Percentiles rank a stretch among this genome's conserved stretches.
These are phyloP conservation scores for Cyberlindnera mrakii DNA, from an alignment of 805 yeast genomes.

Conservation along the genomic window DNA sequence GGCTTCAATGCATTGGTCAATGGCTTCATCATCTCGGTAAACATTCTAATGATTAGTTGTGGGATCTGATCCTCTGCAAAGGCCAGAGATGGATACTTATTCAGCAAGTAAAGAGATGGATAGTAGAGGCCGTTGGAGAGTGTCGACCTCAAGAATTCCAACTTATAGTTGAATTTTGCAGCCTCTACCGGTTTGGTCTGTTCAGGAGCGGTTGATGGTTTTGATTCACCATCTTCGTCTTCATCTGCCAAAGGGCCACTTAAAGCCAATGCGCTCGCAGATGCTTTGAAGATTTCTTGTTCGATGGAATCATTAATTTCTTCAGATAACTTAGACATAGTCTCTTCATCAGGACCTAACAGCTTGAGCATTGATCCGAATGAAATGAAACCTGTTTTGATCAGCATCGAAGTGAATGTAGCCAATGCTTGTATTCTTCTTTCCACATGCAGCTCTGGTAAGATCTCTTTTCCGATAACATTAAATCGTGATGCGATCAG, in stretches of 20 bases:
- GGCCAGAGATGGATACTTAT: constrained; percentile 57
- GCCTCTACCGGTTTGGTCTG: background rate
- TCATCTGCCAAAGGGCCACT: constrained; percentile 78
- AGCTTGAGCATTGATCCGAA: constrained; percentile 55
- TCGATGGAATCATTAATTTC: constrained; percentile 42
- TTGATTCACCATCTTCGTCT: constrained; percentile 34
- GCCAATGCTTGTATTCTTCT: constrained; percentile 32
- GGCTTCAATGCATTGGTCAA: constrained; percentile 29
- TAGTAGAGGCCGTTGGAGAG: constrained; percentile 55
- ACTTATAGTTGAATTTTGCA: constrained; percentile 28
- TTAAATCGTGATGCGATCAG: constrained; percentile 42
- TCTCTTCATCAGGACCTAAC: constrained; percentile 46
- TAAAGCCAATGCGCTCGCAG: constrained; percentile 74
- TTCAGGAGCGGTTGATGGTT: constrained; percentile 3
- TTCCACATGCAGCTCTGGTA: constrained; percentile 19
- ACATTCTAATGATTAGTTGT: constrained; percentile 40
- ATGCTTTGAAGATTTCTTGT: constrained; percentile 52
- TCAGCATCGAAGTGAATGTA: constrained; percentile 44
- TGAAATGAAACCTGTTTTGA: constrained; percentile 61
- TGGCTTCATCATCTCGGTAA: constrained; percentile 44
- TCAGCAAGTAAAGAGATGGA: constrained; percentile 54
- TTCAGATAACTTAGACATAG: constrained; percentile 37
- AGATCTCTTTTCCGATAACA: background rate
- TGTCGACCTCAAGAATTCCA: constrained; percentile 44
- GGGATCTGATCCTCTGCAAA: constrained; percentile 45